Conservation (phyloP, 164 flowering plant genomes). For the Cinnamomum micranthum region DNA sequence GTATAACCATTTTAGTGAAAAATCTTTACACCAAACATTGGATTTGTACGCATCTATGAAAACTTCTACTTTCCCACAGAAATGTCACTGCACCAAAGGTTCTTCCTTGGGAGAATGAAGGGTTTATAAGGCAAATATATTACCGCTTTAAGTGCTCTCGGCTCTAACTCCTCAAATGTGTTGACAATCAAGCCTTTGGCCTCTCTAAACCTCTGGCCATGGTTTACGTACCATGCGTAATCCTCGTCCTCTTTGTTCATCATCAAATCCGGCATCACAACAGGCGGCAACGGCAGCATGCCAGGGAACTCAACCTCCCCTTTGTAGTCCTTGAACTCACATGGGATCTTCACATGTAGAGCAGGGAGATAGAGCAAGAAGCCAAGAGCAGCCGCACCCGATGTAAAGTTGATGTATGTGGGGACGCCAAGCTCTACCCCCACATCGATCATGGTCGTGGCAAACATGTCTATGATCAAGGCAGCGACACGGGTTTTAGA, state of each 20-base stretch:
- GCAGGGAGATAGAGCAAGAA: conserved; percentile 16
- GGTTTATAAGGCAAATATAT: no score
- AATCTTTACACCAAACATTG: no score
- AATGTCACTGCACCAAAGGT: no score
- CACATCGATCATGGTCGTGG: conserved; percentile 5
- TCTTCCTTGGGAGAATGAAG: no score
- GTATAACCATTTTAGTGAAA: no score
- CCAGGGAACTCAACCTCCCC: conserved; percentile 8
- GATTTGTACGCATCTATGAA: no score
- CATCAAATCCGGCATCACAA: conserved; percentile 3
- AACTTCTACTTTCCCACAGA: no score
- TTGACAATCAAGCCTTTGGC: conserved; percentile 9
- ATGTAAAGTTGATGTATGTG: conserved; percentile 7
- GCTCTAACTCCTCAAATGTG: conserved; percentile 10
- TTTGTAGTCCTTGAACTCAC: background rate
- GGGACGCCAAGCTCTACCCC: conserved; percentile 9
- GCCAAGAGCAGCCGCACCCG: background rate
- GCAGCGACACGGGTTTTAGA: background rate
- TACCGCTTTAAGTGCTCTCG: background rate
- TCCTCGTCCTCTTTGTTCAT: background rate
- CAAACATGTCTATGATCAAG: conserved; percentile 6
- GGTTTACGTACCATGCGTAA: conserved; percentile 7
- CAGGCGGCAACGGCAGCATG: conserved; percentile 8
- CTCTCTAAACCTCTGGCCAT: background rate
- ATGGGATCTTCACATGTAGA: background rate